Evolutionary conservation across 495 filamentous ascomycete genomes (phyloP).

Genomic region (Tuber borchii): DNA sequence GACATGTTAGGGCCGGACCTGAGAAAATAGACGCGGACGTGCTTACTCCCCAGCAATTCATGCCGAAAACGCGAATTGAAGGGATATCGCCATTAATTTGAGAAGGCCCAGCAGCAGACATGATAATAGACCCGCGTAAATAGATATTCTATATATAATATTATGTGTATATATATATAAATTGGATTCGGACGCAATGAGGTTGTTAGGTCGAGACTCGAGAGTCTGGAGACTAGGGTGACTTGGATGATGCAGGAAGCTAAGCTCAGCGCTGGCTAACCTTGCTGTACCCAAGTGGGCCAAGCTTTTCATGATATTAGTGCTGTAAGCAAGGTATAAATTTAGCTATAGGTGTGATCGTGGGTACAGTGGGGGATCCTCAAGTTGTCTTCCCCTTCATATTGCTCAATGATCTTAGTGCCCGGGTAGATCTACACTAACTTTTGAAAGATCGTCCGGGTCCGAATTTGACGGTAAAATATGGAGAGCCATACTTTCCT

Average conservation of each 20-base stretch:
- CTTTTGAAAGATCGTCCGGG: not conserved
- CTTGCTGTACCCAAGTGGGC: not conserved
- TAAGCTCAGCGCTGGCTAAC: not conserved
- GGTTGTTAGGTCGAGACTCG: not conserved
- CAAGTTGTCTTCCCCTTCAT: not conserved
- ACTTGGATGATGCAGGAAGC: not conserved
- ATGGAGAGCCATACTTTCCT: not conserved
- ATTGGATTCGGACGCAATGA: not conserved
- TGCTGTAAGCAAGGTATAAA: not conserved
- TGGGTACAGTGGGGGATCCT: not conserved
- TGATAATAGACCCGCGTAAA: not conserved
- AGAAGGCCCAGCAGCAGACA: not conserved
- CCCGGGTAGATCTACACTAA: not conserved
- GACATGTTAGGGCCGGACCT: slow-evolving; percentile 12
- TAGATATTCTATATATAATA: not conserved
- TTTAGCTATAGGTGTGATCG: too few relatives aligned
- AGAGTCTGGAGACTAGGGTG: not conserved
- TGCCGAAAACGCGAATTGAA: slow-evolving; percentile 67
- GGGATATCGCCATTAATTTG: slow-evolving; percentile 43
- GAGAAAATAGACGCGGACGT: not conserved
- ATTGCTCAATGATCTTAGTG: not conserved
- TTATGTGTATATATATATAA: not conserved
- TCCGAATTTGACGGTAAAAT: not conserved
- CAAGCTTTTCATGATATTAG: not conserved
- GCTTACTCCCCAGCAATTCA: slow-evolving; percentile 82